These are phyloP conservation scores for Rhodotorula sphaerocarpa DNA, from an alignment of 768 basidiomycete species.

Conservation along the genomic window DNA sequence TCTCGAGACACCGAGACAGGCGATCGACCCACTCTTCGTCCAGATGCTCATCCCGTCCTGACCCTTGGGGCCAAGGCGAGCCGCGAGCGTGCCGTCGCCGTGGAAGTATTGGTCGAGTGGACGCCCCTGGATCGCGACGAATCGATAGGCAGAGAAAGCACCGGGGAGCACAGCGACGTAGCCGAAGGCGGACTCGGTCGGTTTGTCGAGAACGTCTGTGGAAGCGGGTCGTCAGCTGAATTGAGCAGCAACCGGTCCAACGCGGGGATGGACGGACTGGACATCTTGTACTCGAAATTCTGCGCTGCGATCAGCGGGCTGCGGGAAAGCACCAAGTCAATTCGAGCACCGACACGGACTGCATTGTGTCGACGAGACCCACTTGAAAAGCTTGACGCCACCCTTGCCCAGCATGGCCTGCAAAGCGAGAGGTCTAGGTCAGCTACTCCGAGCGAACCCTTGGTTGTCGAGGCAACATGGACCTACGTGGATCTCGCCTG, in stretches of 20 bases:
- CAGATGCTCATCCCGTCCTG: slow-evolving; percentile 61
- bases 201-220: slow-evolving; percentile 77
- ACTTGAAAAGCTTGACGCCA: slow-evolving; percentile 76
- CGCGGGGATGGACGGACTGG: slow-evolving; percentile 45
- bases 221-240: background rate
- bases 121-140: slow-evolving; percentile 77
- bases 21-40: slow-evolving; percentile 36
- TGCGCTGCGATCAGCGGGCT: slow-evolving; percentile 80
- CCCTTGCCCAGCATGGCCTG: slow-evolving; percentile 78
- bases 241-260: too few species aligned
- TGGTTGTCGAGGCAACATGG: background rate
- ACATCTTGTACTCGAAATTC: slow-evolving; percentile 80
- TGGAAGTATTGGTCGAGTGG: slow-evolving; percentile 54
- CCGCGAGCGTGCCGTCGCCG: slow-evolving; percentile 65
- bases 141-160: slow-evolving; percentile 95
- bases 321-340: background rate
- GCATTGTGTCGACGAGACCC: background rate
- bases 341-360: fast-evolving
- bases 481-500: slow-evolving; percentile 39
- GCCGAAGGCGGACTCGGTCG: slow-evolving; percentile 87
- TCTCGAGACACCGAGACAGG: too few species aligned
- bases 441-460: too few species aligned
- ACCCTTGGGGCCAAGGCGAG: slow-evolving; percentile 83
- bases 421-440: slow-evolving; percentile 64
- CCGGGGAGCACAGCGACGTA: slow-evolving; percentile 53